phyloP scores from a whole-genome alignment of 2,329 filamentous ascomycete species.

The Aureobasidium sp. region DNA sequence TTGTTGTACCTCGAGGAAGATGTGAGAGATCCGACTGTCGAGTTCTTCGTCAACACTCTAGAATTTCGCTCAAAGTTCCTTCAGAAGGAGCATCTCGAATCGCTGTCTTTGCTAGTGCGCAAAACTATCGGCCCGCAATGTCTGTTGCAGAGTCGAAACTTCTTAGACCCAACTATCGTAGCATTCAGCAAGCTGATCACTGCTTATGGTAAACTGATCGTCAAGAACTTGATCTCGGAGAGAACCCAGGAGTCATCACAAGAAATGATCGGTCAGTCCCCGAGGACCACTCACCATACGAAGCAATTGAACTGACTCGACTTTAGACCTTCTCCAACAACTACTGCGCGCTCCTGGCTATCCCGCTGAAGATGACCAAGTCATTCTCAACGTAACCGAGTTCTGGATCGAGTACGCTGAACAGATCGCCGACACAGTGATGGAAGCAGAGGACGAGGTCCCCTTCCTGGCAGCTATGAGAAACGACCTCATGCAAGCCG shows the following conservation, averaged over 20 bases:
- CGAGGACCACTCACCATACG: background rate
- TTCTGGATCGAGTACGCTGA: conserved; percentile 79
- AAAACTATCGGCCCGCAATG: conserved; percentile 48
- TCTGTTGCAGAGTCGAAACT: conserved; percentile 47
- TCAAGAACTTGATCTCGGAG: conserved; percentile 49
- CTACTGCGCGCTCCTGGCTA: conserved; percentile 46
- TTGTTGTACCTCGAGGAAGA: conserved; percentile 49
- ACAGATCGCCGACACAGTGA: conserved; percentile 48
- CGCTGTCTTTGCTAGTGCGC: conserved; percentile 50
- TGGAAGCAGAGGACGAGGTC: conserved; percentile 30
- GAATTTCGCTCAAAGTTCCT: conserved; percentile 58
- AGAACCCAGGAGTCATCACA: conserved; percentile 38
- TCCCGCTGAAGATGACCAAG: conserved; percentile 62
- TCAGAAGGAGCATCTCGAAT: conserved; percentile 47
- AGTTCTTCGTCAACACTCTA: conserved; percentile 56
- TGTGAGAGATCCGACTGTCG: conserved; percentile 51
- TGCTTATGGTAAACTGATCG: conserved; percentile 58
- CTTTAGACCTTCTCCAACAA: conserved; percentile 1
- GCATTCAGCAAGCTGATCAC: conserved; percentile 59
- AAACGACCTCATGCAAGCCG: conserved; percentile 50
- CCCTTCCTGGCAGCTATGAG: conserved; percentile 53
- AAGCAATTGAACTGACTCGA: background rate
- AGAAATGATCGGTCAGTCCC: conserved; percentile 39
- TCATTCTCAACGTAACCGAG: conserved; percentile 65
- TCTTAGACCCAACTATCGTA: conserved; percentile 53